Conservation (phyloP, 208 protist genomes). For the Trypanosomatidae sp. region DNA sequence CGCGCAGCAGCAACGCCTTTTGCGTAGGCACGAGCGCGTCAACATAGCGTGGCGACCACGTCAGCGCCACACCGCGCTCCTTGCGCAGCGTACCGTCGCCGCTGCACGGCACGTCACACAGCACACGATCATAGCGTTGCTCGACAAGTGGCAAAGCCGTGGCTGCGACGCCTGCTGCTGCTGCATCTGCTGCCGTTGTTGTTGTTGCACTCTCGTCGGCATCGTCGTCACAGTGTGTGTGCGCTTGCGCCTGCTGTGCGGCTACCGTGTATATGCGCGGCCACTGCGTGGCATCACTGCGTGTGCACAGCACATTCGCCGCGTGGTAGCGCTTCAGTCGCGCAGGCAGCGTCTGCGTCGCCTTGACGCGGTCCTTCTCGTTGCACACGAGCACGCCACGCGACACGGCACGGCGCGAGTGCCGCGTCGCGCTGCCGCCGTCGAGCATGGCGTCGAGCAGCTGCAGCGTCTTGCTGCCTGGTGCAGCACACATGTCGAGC, state of each 20-base stretch:
- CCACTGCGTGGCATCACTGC: conserved; percentile 83
- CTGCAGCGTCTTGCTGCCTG: conserved; percentile 88
- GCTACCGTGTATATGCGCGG: conserved; percentile 60
- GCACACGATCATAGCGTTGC: conserved; percentile 78
- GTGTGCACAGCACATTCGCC: conserved; percentile 65
- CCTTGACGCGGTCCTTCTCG: conserved; percentile 88
- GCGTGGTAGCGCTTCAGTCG: conserved; percentile 85
- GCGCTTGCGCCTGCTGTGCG: background rate
- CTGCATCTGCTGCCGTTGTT: background rate
- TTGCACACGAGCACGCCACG: conserved; percentile 69
- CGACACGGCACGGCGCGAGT: conserved; percentile 5
- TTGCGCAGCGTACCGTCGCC: conserved; percentile 94
- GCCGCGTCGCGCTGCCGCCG: conserved; percentile 9
- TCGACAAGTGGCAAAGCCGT: conserved; percentile 3
- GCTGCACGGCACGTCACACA: conserved; percentile 94
- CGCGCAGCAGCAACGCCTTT: conserved; percentile 72
- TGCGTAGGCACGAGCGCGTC: conserved; percentile 82
- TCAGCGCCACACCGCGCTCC: conserved; percentile 56
- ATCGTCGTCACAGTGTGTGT: background rate
- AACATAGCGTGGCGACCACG: conserved; percentile 80
- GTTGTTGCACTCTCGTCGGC: background rate
- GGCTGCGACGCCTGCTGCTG: background rate
- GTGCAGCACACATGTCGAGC: conserved; percentile 86
- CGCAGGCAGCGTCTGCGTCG: conserved; percentile 85
- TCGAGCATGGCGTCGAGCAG: conserved; percentile 67